Evolutionary conservation across 2,329 filamentous ascomycete species (phyloP), one percentile per base, ranked within the genome.

Genomic region (Elsinoe ampelina): DNA sequence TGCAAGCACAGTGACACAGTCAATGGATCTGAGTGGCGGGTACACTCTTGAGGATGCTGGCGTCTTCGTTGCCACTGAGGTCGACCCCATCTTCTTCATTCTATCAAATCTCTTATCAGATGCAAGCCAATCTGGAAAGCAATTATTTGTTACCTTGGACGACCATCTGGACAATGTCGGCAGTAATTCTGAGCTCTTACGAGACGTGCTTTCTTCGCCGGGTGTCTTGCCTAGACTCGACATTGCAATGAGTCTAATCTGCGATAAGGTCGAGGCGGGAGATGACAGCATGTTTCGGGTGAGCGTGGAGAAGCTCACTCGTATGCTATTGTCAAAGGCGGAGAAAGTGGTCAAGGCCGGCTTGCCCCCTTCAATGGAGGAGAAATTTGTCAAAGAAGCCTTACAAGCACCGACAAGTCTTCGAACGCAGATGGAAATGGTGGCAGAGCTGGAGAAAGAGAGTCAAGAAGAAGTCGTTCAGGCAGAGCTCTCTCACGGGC

Each of bases 221-320:
- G 63, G 48, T 32, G 65, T 71, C 51, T 82, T 87, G 65, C 71
- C 76, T 10, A 61, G 55, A 4, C 61, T 70, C 17, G 65, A 68
- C 38, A 26, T 35, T 2, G 79, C 89, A 35, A 84, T 95, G 73
- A 77, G 75, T 1, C 77, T 75, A 1, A 77, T 93, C 4, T 95
- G 91, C 71, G 90, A 96, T 64, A 85, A 80, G 0, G 86, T 95
- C 10, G 86, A 93, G 34, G 87, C 87, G 0, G 88, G 86, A 12
- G 87, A 88, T 59, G 90, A 96, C 69, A 81, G 74, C 56, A 89
- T 96, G 87, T 95, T 87, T 70, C 82, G 89, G 11, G 73, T 95
- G 20, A 93, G 78, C 63, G 79, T 87, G 64, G 73, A 77, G 11
- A 95, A 90, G 67, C 78, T 96, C 0, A 65, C 86, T 5, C 66